A percentile compares a stretch with the other conserved stretches of the same genome.
Conservation (phyloP, 352 stramenopile genomes). For the Phytophthora uliginosa region DNA sequence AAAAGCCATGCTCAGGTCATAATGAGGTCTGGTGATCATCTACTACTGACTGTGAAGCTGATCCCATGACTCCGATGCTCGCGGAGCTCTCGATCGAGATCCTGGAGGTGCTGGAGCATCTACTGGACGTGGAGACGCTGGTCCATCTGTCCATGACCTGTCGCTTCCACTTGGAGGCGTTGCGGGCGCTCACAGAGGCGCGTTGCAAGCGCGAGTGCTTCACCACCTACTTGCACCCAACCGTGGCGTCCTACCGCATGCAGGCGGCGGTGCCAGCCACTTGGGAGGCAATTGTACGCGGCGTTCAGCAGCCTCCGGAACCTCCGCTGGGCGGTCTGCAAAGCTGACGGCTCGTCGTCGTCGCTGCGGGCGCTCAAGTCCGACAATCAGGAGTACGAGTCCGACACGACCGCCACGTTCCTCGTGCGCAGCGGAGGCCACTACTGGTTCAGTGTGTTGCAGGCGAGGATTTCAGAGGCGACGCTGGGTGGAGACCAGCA, state of each 20-base stretch:
- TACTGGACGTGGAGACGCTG: slow-evolving; percentile 52
- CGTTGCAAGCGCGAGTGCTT: slow-evolving; percentile 81
- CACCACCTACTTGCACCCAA: slow-evolving; percentile 62
- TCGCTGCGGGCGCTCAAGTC: slow-evolving; percentile 69
- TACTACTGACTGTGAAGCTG: neutral
- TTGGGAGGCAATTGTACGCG: slow-evolving; percentile 70
- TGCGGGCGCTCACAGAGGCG: slow-evolving; percentile 29
- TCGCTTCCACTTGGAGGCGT: slow-evolving; percentile 10
- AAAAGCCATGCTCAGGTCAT: slow-evolving; percentile 19
- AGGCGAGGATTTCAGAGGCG: slow-evolving; percentile 41
- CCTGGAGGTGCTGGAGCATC: slow-evolving; percentile 39
- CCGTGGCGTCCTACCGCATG: slow-evolving; percentile 75
- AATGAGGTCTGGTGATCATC: neutral
- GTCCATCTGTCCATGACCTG: slow-evolving; percentile 49
- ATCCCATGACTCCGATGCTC: slow-evolving; percentile 11
- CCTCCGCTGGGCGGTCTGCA: slow-evolving; percentile 57
- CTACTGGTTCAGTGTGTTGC: slow-evolving; percentile 80
- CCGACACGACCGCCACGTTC: slow-evolving; percentile 47
- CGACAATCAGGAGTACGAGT: slow-evolving; percentile 77
- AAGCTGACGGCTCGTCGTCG: slow-evolving; percentile 55
- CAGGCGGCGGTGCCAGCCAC: slow-evolving; percentile 62
- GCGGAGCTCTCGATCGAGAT: slow-evolving; percentile 51
- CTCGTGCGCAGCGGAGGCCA: slow-evolving; percentile 73
- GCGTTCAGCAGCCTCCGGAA: slow-evolving; percentile 47
- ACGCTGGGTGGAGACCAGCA: slow-evolving; percentile 33